Percentiles rank a stretch among this genome's conserved stretches.
These are phyloP conservation scores for Medakamo hakoo DNA, from an alignment of 139 green algal species.

Conservation along the genomic window DNA sequence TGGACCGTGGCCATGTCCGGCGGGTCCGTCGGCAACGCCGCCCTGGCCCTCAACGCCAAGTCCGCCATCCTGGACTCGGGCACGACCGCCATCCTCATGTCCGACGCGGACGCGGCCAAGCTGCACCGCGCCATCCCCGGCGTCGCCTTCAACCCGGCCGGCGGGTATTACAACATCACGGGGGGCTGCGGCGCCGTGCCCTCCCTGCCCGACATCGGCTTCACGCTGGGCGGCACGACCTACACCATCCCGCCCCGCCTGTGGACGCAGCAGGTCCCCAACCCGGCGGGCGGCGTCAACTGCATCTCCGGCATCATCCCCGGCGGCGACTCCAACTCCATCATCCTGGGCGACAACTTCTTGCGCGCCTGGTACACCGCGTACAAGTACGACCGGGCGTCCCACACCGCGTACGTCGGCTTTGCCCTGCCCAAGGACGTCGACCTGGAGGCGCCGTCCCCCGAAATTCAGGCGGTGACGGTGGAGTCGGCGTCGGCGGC, in stretches of 20 bases:
- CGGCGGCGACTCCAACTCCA: background rate
- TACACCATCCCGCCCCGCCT: slow-evolving; percentile 1
- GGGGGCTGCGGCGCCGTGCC: background rate
- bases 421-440: background rate
- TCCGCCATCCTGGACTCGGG: slow-evolving; percentile 3
- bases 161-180: slow-evolving; percentile 1
- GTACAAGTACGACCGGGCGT: slow-evolving; percentile 2
- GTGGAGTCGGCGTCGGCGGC: background rate
- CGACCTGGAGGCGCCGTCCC: background rate
- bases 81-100: slow-evolving; percentile 2
- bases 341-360: slow-evolving; percentile 8
- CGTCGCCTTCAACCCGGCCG: background rate
- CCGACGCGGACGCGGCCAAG: background rate
- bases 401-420: slow-evolving; percentile 1
- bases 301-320: slow-evolving; percentile 6
- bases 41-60: background rate
- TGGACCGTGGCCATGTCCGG: slow-evolving; percentile 1
- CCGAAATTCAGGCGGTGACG: background rate
- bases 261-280: slow-evolving; percentile 6
- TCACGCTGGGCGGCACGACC: background rate
- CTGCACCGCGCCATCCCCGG: slow-evolving; percentile 1
- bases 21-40: background rate
- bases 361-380: slow-evolving; percentile 3
- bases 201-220: slow-evolving; percentile 2
- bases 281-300: background rate